phyloP scores from a whole-genome alignment of 495 filamentous ascomycete genomes.

The Annulohypoxylon bovei region DNA sequence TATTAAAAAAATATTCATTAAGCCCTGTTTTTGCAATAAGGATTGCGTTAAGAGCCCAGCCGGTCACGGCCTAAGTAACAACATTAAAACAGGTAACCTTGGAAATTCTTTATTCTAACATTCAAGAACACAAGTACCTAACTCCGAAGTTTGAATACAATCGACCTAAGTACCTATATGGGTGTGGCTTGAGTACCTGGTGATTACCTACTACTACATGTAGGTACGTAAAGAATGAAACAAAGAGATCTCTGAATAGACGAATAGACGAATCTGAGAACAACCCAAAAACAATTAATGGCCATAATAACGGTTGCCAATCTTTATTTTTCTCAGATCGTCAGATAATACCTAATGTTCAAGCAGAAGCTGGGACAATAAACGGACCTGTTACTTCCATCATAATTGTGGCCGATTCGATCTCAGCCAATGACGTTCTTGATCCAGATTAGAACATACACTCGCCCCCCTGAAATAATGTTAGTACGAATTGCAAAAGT shows the following conservation, averaged over 20 bases:
- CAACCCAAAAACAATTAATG: not conserved
- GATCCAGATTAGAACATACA: slow-evolving; percentile 16
- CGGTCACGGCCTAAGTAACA: no score
- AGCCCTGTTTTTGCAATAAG: no score
- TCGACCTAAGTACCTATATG: slow-evolving; percentile 3
- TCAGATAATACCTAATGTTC: no score
- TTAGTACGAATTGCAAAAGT: no score
- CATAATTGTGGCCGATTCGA: slow-evolving; percentile 23
- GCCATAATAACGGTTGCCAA: not conserved
- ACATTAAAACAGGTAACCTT: no score
- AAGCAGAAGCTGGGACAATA: slow-evolving; percentile 21
- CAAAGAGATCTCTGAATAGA: not conserved
- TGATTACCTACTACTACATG: no score
- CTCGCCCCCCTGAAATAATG: no score
- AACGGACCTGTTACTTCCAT: slow-evolving; percentile 21
- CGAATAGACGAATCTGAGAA: not conserved
- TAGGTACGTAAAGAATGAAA: not conserved
- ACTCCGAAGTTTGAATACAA: not conserved
- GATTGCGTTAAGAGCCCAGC: no score
- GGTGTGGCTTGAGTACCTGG: slow-evolving; percentile 1
- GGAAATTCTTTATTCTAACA: no score
- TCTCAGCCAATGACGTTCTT: slow-evolving; percentile 21
- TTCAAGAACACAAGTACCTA: not conserved
- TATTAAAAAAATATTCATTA: no score
- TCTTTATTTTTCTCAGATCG: no score